Evolutionary conservation across 2,329 filamentous ascomycete species (phyloP).

Genomic region (Microcyclospora pomicola): DNA sequence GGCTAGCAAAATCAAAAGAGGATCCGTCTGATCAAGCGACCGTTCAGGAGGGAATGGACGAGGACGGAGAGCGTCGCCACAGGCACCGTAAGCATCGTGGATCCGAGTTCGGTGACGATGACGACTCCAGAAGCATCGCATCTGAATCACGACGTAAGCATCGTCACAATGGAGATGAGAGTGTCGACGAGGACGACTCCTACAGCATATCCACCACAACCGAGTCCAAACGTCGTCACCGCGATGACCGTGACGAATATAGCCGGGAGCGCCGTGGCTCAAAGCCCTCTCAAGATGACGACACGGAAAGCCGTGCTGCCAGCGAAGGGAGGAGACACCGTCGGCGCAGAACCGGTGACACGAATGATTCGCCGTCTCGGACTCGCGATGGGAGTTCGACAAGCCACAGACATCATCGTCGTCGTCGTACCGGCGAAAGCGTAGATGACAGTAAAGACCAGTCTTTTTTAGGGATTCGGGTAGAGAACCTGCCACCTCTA

Average conservation of each 20-base stretch:
- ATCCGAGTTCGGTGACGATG: conserved; percentile 19
- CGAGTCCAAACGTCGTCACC: conserved; percentile 13
- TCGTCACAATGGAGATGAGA: conserved; percentile 9
- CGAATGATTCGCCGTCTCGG: conserved; percentile 5
- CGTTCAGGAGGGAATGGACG: conserved; percentile 11
- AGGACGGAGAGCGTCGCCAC: conserved; percentile 33
- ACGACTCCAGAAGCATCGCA: conserved; percentile 11
- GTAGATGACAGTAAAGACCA: conserved; percentile 20
- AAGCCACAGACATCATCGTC: conserved; percentile 12
- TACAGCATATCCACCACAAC: conserved; percentile 3
- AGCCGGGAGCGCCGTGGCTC: conserved; percentile 13
- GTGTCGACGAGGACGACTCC: conserved; percentile 8
- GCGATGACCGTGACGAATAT: conserved; percentile 10
- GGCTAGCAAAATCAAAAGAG: too few species aligned
- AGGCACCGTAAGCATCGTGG: conserved; percentile 30
- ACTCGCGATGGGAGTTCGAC: conserved; percentile 2
- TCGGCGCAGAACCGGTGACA: not conserved
- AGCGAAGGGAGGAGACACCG: too few species aligned
- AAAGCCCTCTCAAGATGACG: conserved; percentile 12
- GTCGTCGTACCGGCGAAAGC: conserved; percentile 13
- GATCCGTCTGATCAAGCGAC: too few species aligned
- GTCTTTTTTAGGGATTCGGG: conserved; percentile 53
- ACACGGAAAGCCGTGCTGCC: conserved; percentile 2
- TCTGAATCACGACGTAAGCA: conserved; percentile 13
- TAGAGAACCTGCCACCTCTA: conserved; percentile 43